Percentiles rank a stretch among this genome's conserved stretches.
phyloP scores from a whole-genome alignment of 768 basidiomycete genomes.

The Mycena venus region DNA sequence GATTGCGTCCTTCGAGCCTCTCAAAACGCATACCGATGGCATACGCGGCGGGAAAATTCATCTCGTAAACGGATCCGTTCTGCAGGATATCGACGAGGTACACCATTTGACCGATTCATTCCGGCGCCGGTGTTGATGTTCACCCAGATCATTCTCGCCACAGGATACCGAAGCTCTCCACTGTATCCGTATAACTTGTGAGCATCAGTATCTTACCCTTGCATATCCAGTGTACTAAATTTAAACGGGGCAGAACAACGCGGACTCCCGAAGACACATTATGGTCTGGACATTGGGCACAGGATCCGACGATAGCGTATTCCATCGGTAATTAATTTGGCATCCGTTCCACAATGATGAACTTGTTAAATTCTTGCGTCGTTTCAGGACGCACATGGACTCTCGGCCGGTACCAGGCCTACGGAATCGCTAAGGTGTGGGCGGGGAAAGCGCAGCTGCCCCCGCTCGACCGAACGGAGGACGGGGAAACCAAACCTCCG shows the following conservation, averaged over 20 bases:
- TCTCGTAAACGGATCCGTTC: conserved; percentile 43
- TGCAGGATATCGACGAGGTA: conserved; percentile 45
- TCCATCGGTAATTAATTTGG: conserved; percentile 2
- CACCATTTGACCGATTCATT: neutral
- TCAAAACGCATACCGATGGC: conserved; percentile 27
- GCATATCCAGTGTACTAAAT: neutral
- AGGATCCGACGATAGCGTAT: conserved; percentile 47
- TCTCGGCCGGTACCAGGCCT: conserved; percentile 31
- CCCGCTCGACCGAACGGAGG: neutral
- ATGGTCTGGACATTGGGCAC: no score
- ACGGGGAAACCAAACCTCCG: no score
- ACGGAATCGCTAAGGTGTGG: conserved; percentile 40
- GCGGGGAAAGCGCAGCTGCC: conserved; percentile 27
- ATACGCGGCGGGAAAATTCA: conserved; percentile 41
- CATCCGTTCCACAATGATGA: no score
- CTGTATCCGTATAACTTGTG: neutral
- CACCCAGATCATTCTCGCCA: conserved; percentile 14
- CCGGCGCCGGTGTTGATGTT: neutral
- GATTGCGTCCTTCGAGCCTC: conserved; percentile 34
- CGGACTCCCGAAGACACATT: conserved; percentile 22
- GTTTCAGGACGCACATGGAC: conserved; percentile 33
- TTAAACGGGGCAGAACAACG: conserved; percentile 33
- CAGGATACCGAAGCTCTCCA: conserved; percentile 1
- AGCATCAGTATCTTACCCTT: neutral
- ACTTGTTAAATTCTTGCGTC: no score